Evolutionary conservation across 2,329 filamentous ascomycete genomes (phyloP), one percentile per base, ranked within the genome.

Genomic region (Sclerotinia trifoliorum): DNA sequence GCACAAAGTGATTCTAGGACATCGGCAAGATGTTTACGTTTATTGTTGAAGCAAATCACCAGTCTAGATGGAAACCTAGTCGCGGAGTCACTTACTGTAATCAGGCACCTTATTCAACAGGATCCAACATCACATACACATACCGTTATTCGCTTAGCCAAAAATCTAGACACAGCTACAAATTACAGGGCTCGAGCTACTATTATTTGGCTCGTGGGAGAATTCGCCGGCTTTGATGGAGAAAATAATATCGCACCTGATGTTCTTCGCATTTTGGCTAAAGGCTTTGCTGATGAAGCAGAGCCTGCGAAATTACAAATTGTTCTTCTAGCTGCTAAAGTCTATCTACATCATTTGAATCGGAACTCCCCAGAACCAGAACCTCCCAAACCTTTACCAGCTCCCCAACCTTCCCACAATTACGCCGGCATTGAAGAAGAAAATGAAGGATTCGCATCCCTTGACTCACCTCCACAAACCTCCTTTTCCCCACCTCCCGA

Each of bases 121-220:
- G 89, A 96, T 71, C 93, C 94, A 0, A 81, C 86, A 39, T 88
- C 88, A 4, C 95, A 99, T 77, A 85, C 88, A 15, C 90, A 89
- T 54, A 99, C 95, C 0, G 93, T 98, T 1, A 87, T 98, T 46
- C 87, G 93, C 58, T 81, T 99, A 61, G 95, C 95, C 7, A 95
- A 93, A 79, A 94, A 97, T 70, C 86, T 99, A 2, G 95, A 97
- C 76, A 91, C 90, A 4, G 92, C 93, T 1, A 92, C 91, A 0
- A 94, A 95, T 70, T 89, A 95, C 1, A 90, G 93, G 70, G 95
- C 95, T 4, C 86, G 95, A 72, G 95, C 95, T 3, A 97, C 92
- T 62, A 97, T 99, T 71, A 91, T 99, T 74, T 99, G 95, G 95
- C 86, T 99, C 0, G 94, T 98, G 0, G 95, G 95, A 57, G 95